Conservation (phyloP, 345 rosid genomes). For the Arabis hirsuta region DNA sequence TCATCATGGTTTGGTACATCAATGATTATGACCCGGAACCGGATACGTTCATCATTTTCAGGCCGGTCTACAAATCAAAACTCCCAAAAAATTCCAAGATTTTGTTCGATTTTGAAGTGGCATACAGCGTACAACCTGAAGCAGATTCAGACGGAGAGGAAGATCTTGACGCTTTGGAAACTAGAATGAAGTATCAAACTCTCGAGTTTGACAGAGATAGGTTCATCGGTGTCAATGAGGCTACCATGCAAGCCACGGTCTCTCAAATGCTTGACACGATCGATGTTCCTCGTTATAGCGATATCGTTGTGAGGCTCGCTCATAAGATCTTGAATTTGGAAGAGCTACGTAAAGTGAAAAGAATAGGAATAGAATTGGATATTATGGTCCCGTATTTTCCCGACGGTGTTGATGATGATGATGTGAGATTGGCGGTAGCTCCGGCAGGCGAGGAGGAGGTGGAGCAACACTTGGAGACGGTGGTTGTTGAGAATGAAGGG, state of each 20-base stretch:
- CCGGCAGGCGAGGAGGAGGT: neutral
- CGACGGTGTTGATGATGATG: neutral
- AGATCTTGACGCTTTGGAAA: neutral
- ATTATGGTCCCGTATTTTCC: neutral
- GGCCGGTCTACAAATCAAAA: no score
- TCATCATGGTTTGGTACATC: no score
- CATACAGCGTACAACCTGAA: neutral
- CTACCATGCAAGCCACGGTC: neutral
- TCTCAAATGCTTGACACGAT: neutral
- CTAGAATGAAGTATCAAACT: no score
- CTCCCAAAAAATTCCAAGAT: neutral
- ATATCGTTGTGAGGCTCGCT: neutral
- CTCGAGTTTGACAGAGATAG: neutral
- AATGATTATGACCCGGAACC: no score
- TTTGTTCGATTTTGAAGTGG: neutral
- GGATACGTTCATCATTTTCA: no score
- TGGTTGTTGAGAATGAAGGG: neutral
- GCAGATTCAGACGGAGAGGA: constrained; percentile 6
- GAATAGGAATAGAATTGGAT: neutral
- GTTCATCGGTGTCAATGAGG: neutral
- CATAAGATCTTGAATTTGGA: neutral
- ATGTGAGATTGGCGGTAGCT: neutral
- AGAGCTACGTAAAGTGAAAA: neutral
- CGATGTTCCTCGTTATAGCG: neutral
- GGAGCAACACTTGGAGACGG: neutral